phyloP scores from a whole-genome alignment of 345 rosid species.

The Orychophragmus violaceus region DNA sequence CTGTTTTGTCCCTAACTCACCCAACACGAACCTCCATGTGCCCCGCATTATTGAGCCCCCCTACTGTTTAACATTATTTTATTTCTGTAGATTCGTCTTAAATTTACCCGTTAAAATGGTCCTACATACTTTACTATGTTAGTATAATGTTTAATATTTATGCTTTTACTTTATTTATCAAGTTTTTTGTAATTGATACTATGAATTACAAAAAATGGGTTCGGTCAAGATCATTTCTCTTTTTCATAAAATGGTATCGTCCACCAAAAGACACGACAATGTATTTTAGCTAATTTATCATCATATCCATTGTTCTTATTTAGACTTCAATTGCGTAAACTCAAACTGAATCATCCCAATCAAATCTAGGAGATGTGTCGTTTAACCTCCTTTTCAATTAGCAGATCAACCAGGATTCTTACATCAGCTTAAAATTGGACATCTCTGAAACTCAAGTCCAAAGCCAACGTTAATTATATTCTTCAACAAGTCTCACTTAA shows the following conservation, averaged over 20 bases:
- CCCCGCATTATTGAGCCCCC: slow-evolving; percentile 16
- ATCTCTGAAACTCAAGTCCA: not conserved
- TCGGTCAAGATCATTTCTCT: not conserved
- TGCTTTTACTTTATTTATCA: not conserved
- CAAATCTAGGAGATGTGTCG: not conserved
- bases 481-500: not conserved
- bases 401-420: not conserved
- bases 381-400: not conserved
- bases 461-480: slow-evolving; percentile 1
- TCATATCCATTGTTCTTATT: not conserved
- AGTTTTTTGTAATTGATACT: not conserved
- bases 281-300: not conserved
- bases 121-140: not conserved
- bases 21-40: slow-evolving; percentile 32
- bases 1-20: slow-evolving; percentile 33
- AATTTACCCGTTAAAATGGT: not conserved
- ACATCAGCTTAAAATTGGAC: not conserved
- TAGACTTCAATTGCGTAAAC: not conserved
- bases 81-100: slow-evolving; percentile 1
- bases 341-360: not conserved
- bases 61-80: not conserved
- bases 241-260: not conserved
- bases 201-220: not conserved
- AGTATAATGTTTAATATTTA: not conserved
- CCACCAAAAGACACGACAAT: not conserved